Base-by-base conservation (phyloP, 495 filamentous ascomycete genomes). In the Penicillium maclennaniae region DNA sequence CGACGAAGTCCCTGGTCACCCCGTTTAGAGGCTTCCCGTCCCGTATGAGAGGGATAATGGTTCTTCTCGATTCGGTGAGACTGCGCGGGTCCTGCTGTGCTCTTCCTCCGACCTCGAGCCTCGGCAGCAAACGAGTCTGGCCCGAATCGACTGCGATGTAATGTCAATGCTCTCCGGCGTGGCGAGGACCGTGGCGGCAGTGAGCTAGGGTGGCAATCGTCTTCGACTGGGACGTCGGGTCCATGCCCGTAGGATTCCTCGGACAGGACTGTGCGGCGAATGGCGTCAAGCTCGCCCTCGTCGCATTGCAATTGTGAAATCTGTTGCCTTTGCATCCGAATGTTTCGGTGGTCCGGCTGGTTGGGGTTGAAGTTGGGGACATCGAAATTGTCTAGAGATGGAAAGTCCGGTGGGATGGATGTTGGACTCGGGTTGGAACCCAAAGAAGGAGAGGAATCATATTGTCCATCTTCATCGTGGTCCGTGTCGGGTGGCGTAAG, bases 401-500 rank as follows among this genome's bases (percentile, higher is more conserved):
- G 45, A 31, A 54, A 60, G 16, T 71, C 63, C 8, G 54, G 41
- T 2, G 69, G 71, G 7, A 56, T 61, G 21, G 67, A 74, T 1
- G 71, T 76, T 4, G 71, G 69, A 27, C 66, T 71, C 3, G 69
- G 55, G 31, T 65, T 69, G 19, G 68, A 72, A 8, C 68, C 68
- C 7, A 62, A 53, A 0, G 60, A 61, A 7, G 68, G 63, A 16
- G 69, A 65, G 4, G 63, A 69, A 17, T 65, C 58, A 10, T 43
- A 46, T 45, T 58, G 67, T 23, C 66, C 63, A 26, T 73, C 73
- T 20, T 75, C 71, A 36, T 71, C 70, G 17, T 69, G 69, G 54
- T 75, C 74, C 20, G 71, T 76, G 47, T 76, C 71, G 9, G 73
- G 71, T 5, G 73, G 73, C 1, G 73, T 76, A 9, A 76, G 63